Evolutionary conservation across 495 filamentous ascomycete genomes (phyloP).

Genomic region (Margaritispora aquatica): DNA sequence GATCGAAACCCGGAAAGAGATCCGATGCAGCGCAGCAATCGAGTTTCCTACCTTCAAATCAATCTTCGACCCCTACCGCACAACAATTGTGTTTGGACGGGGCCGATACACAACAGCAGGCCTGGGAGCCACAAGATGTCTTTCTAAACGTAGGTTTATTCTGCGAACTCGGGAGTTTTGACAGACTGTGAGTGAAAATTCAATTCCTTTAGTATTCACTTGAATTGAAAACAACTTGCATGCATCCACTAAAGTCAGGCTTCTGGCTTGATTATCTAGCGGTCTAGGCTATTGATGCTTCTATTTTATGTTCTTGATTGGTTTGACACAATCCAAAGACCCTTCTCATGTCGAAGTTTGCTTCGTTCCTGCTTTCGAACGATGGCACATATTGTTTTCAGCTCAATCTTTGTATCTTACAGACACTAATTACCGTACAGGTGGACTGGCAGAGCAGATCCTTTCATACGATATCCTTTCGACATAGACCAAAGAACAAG

Average conservation of each 20-base stretch:
- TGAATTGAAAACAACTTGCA: no score
- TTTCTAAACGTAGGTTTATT: background rate
- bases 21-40: background rate
- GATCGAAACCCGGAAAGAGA: background rate
- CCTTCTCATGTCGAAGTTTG: no score
- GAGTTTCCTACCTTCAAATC: background rate
- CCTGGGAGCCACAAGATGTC: background rate
- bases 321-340: no score
- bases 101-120: background rate
- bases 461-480: conserved; percentile 13
- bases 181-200: no score
- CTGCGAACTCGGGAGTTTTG: background rate
- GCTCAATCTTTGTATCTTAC: background rate
- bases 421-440: background rate
- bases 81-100: background rate
- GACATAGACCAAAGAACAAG: conserved; percentile 4
- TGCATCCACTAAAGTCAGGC: no score
- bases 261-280: no score
- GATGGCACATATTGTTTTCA: background rate
- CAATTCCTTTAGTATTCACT: no score
- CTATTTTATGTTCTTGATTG: no score
- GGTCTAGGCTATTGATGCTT: no score
- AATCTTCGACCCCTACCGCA: background rate
- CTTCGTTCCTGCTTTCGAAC: no score
- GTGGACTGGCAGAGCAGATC: conserved; percentile 9